These are phyloP conservation scores for Pythium phragmiticola DNA, from an alignment of 352 stramenopile species.

Conservation along the genomic window DNA sequence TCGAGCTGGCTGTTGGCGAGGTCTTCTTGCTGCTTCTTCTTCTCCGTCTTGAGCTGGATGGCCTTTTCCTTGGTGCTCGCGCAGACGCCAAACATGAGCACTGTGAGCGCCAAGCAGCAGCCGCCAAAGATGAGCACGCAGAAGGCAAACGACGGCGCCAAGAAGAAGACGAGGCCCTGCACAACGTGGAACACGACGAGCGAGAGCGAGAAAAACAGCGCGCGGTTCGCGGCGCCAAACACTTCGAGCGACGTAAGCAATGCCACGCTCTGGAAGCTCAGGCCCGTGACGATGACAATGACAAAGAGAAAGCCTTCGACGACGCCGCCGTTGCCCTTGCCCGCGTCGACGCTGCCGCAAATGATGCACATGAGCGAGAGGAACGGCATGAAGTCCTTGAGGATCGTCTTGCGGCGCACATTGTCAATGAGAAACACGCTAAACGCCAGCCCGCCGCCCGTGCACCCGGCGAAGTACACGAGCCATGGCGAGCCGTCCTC, in stretches of 20 bases:
- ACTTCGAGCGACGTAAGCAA: conserved; percentile 85
- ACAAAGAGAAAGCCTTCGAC: conserved; percentile 58
- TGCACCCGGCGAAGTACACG: conserved; percentile 54
- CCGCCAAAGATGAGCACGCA: conserved; percentile 55
- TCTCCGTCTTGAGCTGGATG: conserved; percentile 86
- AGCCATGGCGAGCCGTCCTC: conserved; percentile 35
- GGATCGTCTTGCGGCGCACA: conserved; percentile 85
- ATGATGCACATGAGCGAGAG: conserved; percentile 52
- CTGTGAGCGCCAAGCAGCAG: conserved; percentile 44
- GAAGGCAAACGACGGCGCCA: conserved; percentile 59
- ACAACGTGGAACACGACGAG: conserved; percentile 64
- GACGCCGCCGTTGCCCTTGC: conserved; percentile 42
- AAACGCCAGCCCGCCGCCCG: conserved; percentile 54
- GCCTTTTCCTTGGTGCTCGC: conserved; percentile 79
- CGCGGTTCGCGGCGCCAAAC: conserved; percentile 57
- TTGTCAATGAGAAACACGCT: conserved; percentile 77
- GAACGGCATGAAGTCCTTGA: conserved; percentile 87
- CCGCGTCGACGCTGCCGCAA: conserved; percentile 54
- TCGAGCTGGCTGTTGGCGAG: conserved; percentile 18
- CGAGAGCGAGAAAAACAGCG: conserved; percentile 68
- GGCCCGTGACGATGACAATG: conserved; percentile 60
- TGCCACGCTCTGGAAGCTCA: conserved; percentile 72
- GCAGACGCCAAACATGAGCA: conserved; percentile 71
- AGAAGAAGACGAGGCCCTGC: conserved; percentile 55
- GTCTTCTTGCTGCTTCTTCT: conserved; percentile 55